These are phyloP conservation scores for Albizia julibrissin DNA, from an alignment of 306 rosid genomes.

Conservation along the genomic window DNA sequence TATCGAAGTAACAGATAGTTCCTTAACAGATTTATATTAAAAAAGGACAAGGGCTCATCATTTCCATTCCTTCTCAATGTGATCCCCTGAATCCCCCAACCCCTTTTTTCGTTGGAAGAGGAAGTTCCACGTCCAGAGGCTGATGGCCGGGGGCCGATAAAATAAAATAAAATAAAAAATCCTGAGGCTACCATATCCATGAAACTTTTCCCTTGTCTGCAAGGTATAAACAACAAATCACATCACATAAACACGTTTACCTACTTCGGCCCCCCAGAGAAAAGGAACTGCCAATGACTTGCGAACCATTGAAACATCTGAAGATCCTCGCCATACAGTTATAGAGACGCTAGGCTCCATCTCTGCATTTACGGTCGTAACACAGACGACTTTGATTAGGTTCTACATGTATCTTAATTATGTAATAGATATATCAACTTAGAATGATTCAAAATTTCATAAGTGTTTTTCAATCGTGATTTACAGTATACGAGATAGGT, in stretches of 20 bases:
- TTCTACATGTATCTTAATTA: too few species aligned
- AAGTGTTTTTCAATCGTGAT: too few species aligned
- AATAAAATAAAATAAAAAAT: neutral
- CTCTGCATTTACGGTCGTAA: neutral
- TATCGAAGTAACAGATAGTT: too few species aligned
- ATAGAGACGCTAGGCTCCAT: neutral
- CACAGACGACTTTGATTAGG: neutral
- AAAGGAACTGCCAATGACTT: neutral
- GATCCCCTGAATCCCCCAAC: neutral
- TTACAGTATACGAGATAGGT: too few species aligned
- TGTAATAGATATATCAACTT: neutral
- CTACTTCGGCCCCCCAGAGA: neutral
- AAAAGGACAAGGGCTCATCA: neutral
- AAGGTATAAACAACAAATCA: neutral
- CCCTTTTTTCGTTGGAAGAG: neutral
- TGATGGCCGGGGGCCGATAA: neutral
- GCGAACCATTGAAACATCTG: neutral
- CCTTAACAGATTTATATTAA: neutral
- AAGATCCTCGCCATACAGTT: neutral
- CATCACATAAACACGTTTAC: neutral
- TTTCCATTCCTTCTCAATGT: constrained; percentile 26
- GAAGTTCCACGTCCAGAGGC: neutral
- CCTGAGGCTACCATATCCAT: neutral
- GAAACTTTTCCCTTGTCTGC: neutral
- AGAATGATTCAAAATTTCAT: too few species aligned